Base-by-base conservation (phyloP, 2,329 filamentous ascomycete genomes). In the Aspergillus pseudonomiae region DNA sequence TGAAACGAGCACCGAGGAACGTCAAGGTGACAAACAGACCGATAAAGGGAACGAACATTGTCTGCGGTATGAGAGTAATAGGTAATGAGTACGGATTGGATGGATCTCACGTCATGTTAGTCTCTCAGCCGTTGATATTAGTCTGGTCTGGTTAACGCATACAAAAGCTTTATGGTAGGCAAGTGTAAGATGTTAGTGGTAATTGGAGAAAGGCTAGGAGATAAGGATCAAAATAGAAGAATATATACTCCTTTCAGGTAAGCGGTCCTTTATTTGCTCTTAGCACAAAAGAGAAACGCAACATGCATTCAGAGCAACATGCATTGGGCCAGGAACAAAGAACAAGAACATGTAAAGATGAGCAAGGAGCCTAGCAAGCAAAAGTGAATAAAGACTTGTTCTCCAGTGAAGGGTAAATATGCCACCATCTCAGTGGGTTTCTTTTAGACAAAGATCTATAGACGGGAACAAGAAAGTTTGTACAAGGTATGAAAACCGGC, bases 1-100 rank as follows among this genome's bases (percentile, higher is more conserved):
- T 67, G 52, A 67, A 57, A 52, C 69, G 67, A 28, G 68, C 60
- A 34, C 72, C 70, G 70, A 70, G 72, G 32, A 74, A 62, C 55
- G 70, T 64, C 45, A 75, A 39, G 46, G 67, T 48, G 50, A 68
- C 28, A 46, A 71, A 64, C 34, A 71, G 32, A 4, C 66, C 62
- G 36, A 73, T 24, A 36, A 74, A 65, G 6, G 68, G 64, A 34
- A 73, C 32, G 50, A 73, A 46, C 66, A 74, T 68, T 34, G 58
- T 69, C 26, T 59, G 36, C 41, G 36, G 41, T 19, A 11, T 32
- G 39, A 62, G n/a, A 59, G 16, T 39, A 3, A 26, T 21, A 4
- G 24, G 26, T 34, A 28, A 24, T n/a, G 60, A 52, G n/a, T 3
- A 16, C 41, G 14, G 34, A 30, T 21, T 16, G 26, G 12, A 19